Evolutionary conservation across 179 eudicot species (phyloP).

Genomic region (Pouteria campechiana): DNA sequence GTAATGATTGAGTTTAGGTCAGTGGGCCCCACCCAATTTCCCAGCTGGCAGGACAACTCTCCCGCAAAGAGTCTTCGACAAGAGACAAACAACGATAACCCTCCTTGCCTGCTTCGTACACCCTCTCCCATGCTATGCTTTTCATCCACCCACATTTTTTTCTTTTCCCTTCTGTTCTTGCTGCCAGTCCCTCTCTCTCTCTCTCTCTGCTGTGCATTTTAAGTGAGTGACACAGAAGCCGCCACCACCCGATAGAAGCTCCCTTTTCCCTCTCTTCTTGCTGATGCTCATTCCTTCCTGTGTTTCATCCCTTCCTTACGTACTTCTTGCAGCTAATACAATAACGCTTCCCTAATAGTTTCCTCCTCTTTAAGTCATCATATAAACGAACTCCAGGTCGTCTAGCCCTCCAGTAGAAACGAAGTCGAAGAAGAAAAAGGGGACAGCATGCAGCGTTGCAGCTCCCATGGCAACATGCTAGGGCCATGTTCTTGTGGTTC

Average conservation of each 20-base stretch:
- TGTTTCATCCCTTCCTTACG: too few species aligned
- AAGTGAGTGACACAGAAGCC: too few species aligned
- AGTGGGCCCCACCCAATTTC: slow-evolving; percentile 4
- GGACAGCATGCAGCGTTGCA: slow-evolving; percentile 18
- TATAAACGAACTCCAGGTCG: too few species aligned
- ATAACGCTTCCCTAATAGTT: too few species aligned
- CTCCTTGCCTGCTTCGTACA: neutral
- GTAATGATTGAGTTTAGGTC: slow-evolving; percentile 22
- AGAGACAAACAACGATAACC: too few species aligned
- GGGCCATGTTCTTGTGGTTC: slow-evolving; percentile 30
- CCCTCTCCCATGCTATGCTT: neutral
- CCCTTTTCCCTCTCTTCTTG: neutral
- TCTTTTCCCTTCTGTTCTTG: neutral
- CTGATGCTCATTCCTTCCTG: neutral
- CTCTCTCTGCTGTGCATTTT: too few species aligned
- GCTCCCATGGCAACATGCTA: slow-evolving; percentile 10
- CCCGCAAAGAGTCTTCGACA: too few species aligned
- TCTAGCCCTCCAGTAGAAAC: too few species aligned
- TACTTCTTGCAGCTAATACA: too few species aligned
- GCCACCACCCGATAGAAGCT: slow-evolving; percentile 1
- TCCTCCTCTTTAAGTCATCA: too few species aligned
- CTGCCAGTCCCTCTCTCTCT: neutral
- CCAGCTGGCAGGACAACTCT: slow-evolving; percentile 1
- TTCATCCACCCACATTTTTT: neutral
- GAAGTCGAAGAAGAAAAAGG: neutral